These are phyloP conservation scores for Lolium multiflorum DNA, from an alignment of 176 grass and related monocot species.

Conservation along the genomic window DNA sequence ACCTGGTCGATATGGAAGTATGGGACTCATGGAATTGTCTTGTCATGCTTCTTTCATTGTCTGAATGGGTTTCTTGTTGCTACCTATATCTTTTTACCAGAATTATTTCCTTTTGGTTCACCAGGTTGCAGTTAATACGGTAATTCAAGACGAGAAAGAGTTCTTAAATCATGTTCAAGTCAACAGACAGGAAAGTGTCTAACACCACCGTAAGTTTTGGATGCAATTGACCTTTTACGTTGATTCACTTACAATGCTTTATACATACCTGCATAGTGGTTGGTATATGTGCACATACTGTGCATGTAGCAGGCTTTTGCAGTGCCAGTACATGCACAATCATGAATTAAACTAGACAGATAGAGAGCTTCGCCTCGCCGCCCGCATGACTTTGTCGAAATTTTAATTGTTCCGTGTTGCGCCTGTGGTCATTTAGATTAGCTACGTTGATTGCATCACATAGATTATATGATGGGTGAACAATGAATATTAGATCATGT, in stretches of 20 bases:
- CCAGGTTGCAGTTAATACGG: constrained; percentile 82
- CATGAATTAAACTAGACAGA: background rate
- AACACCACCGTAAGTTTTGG: constrained; percentile 67
- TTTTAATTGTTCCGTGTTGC: no score
- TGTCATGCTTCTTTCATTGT: background rate
- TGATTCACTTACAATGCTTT: constrained; percentile 10
- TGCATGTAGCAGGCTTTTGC: background rate
- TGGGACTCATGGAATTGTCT: background rate
- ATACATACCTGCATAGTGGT: background rate
- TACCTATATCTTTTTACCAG: background rate
- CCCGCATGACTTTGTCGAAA: no score
- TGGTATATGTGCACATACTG: background rate
- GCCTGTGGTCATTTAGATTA: no score
- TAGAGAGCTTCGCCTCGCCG: no score
- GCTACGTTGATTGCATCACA: no score
- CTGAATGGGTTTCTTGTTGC: no score
- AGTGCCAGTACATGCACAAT: background rate
- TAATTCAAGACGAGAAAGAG: constrained; percentile 77
- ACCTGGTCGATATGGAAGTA: background rate
- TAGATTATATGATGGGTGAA: no score
- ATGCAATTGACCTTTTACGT: background rate
- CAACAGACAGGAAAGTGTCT: constrained; percentile 82
- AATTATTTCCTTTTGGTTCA: background rate
- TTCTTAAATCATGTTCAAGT: constrained; percentile 86
- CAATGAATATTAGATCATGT: no score